These are phyloP conservation scores for Metschnikowia kunwiensis DNA, from an alignment of 805 yeast species.

Conservation along the genomic window DNA sequence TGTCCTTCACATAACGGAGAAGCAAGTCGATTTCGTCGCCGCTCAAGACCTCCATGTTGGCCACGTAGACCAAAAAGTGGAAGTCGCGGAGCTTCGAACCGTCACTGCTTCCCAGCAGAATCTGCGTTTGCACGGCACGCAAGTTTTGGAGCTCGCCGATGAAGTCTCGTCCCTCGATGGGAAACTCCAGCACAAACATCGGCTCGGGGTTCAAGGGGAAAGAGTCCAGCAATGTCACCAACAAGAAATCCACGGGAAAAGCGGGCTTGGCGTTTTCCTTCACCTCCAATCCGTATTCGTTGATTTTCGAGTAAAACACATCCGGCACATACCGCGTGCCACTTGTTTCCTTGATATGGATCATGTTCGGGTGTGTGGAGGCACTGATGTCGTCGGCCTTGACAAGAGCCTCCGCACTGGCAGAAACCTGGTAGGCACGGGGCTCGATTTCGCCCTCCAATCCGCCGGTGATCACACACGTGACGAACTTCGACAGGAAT, in stretches of 20 bases:
- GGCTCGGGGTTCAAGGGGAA: constrained; percentile 69
- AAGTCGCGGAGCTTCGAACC: constrained; percentile 56
- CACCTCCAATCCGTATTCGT: constrained; percentile 88
- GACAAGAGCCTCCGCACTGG: constrained; percentile 82
- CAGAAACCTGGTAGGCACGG: constrained; percentile 83
- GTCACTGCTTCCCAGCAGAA: constrained; percentile 36
- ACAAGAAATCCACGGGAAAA: constrained; percentile 38
- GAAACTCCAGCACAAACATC: constrained; percentile 53
- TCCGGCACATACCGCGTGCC: constrained; percentile 88
- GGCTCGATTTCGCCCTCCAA: constrained; percentile 84
- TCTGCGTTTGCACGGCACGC: constrained; percentile 47
- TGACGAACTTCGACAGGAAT: constrained; percentile 87
- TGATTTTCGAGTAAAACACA: constrained; percentile 75
- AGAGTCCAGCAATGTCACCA: constrained; percentile 89
- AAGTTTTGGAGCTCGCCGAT: constrained; percentile 74
- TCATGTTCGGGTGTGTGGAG: constrained; percentile 85
- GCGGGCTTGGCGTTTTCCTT: constrained; percentile 54
- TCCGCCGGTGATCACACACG: constrained; percentile 94
- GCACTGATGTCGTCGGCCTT: constrained; percentile 83
- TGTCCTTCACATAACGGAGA: constrained; percentile 44
- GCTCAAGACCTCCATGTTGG: constrained; percentile 55
- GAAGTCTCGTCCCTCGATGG: constrained; percentile 77
- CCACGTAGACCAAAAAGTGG: constrained; percentile 65
- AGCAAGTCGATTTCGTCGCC: constrained; percentile 52
- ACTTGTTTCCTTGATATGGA: constrained; percentile 74